These are phyloP conservation scores for Scheffersomyces illinoinensis DNA, from an alignment of 1,139 yeast genomes.

Conservation along the genomic window DNA sequence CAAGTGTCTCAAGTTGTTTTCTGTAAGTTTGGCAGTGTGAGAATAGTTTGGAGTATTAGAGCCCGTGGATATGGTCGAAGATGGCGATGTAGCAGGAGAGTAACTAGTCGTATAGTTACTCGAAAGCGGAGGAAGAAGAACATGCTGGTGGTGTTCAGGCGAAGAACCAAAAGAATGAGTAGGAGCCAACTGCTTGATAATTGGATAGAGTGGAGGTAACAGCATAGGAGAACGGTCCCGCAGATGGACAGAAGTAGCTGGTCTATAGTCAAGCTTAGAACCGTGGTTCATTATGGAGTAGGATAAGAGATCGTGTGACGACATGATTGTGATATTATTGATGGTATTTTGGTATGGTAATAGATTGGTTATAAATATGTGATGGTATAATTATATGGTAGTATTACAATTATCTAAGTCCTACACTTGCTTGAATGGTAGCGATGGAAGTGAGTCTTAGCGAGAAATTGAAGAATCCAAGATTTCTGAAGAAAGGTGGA, in stretches of 20 bases:
- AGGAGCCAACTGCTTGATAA: conserved; percentile 8
- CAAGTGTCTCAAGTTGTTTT: conserved; percentile 11
- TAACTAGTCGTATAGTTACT: conserved; percentile 7
- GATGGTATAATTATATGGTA: not conserved
- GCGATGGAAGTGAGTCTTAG: not conserved
- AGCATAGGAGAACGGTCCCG: conserved; percentile 3
- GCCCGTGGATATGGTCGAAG: not conserved
- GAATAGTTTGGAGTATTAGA: not conserved
- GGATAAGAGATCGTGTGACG: conserved; percentile 32
- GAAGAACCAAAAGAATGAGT: conserved; percentile 1
- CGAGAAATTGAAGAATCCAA: not conserved
- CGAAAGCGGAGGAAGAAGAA: conserved; percentile 7
- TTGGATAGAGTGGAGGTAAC: conserved; percentile 15
- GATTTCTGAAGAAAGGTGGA: not conserved
- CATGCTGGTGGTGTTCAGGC: conserved; percentile 5
- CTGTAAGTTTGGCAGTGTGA: conserved; percentile 8
- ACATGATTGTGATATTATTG: conserved; percentile 12
- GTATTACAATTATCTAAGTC: not conserved
- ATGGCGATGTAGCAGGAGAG: not conserved
- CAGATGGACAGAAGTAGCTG: not conserved
- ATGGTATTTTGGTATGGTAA: not conserved
- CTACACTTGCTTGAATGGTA: not conserved
- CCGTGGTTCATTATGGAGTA: conserved; percentile 36
- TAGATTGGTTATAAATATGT: not conserved
- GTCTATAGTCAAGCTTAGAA: conserved; percentile 8